Evolutionary conservation across 208 protist species (phyloP), one percentile per base, ranked within the genome.

Genomic region (Acanthamoeba divionensis): DNA sequence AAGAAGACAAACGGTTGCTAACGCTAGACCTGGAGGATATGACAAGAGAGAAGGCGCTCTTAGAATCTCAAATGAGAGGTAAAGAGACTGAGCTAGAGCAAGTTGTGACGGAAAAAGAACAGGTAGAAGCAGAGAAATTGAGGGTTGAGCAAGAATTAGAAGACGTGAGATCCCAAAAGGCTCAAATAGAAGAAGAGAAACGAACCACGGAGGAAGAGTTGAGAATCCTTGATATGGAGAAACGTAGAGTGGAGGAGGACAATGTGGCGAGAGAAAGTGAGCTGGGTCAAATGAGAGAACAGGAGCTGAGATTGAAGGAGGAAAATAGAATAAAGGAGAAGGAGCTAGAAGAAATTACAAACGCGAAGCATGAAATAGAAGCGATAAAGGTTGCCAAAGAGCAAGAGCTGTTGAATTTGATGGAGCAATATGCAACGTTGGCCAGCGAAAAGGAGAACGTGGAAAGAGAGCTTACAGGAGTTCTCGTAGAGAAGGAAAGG

Each of bases 391-490:
- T 62, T 26, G 45, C 36, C 48, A 82, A 82, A 50, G 71, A 82
- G 24, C 29, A 6, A 7, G 71, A 82, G 45, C 71, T 82, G 44
- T 44, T 33, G 18, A 6, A 50, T 0, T n/a, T n/a, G n/a, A n/a
- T n/a, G n/a, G n/a, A n/a, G n/a, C n/a, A n/a, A n/a, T n/a, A n/a
- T n/a, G 71, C 71, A 26, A 82, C 54, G 47, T 62, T 26, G 48
- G 71, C 45, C 8, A 3, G 54, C 71, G 60, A 82, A 36, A 82
- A 82, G 71, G 44, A 82, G n/a, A n/a, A n/a, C n/a, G n/a, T n/a
- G n/a, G n/a, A n/a, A n/a, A n/a, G n/a, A n/a, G n/a, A n/a, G n/a
- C n/a, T n/a, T n/a, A n/a, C n/a, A n/a, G n/a, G n/a, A n/a, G n/a
- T n/a, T n/a, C n/a, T n/a, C n/a, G n/a, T n/a, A n/a, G n/a, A n/a